A percentile compares a stretch with the other conserved stretches of the same genome.
Evolutionary conservation across 2,329 filamentous ascomycete genomes (phyloP).

Genomic region (Plenodomus lindquistii): DNA sequence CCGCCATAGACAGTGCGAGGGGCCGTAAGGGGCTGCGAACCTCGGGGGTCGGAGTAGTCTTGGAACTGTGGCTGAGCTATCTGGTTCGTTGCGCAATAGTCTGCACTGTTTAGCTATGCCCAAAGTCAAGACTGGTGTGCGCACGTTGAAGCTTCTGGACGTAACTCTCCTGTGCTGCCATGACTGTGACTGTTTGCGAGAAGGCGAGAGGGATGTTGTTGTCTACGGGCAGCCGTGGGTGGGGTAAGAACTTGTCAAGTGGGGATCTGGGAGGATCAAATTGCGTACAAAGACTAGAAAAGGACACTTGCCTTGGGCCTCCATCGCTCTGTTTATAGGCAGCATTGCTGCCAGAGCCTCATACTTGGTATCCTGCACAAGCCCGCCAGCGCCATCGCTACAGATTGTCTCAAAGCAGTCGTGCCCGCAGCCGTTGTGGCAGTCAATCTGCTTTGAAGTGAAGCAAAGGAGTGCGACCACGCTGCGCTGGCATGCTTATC

Average conservation of each 20-base stretch:
- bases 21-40: slow-evolving; percentile 18
- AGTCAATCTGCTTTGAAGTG: slow-evolving; percentile 21
- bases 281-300: slow-evolving; percentile 25
- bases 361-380: slow-evolving; percentile 26
- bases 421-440: slow-evolving; percentile 26
- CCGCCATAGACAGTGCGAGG: background rate
- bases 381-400: slow-evolving; percentile 26
- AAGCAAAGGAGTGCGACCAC: slow-evolving; percentile 30
- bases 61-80: slow-evolving; percentile 43
- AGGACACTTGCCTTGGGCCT: slow-evolving; percentile 25
- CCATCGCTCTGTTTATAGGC: slow-evolving; percentile 37
- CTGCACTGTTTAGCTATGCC: slow-evolving; percentile 23
- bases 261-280: slow-evolving; percentile 25
- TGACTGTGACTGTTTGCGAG: slow-evolving; percentile 18
- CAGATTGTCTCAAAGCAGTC: slow-evolving; percentile 24
- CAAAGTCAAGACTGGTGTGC: slow-evolving; percentile 8
- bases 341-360: slow-evolving; percentile 26
- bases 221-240: slow-evolving; percentile 14
- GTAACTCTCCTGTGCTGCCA: slow-evolving; percentile 37
- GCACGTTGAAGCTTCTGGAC: slow-evolving; percentile 40
- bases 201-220: slow-evolving; percentile 14
- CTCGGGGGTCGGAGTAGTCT: slow-evolving; percentile 44
- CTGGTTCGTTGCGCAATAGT: slow-evolving; percentile 38
- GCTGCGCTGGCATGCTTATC: slow-evolving; percentile 35
- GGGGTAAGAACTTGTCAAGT: slow-evolving; percentile 28